Conservation (phyloP, 2,329 filamentous ascomycete genomes). For the Myrmaecium sp. region DNA sequence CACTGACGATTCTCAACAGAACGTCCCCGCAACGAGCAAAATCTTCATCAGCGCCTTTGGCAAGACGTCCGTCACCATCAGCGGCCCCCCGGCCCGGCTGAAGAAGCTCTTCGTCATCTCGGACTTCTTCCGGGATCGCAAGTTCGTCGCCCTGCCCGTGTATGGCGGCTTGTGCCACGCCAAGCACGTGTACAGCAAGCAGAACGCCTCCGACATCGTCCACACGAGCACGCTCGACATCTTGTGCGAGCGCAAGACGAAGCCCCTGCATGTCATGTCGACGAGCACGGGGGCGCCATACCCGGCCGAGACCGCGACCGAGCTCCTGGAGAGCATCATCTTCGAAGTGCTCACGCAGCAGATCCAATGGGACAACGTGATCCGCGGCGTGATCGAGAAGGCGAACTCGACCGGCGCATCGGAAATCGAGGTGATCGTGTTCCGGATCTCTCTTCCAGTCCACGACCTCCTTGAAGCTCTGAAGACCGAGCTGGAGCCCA, state of each 20-base stretch:
- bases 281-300: constrained; percentile 15
- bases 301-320: constrained; percentile 8
- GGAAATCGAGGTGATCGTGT: constrained; percentile 6
- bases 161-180: constrained; percentile 15
- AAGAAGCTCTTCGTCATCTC: constrained; percentile 10
- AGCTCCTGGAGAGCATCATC: constrained; percentile 8
- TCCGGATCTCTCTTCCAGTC: constrained; percentile 9
- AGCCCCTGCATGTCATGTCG: constrained; percentile 15
- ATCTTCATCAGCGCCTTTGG: constrained; percentile 14
- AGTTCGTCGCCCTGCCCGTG: constrained; percentile 10
- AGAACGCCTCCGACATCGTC: constrained; percentile 14
- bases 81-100: constrained; percentile 14
- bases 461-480: constrained; percentile 8
- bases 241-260: not conserved
- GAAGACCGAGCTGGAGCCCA: constrained; percentile 1
- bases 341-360: constrained; percentile 10
- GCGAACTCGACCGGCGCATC: constrained; percentile 1
- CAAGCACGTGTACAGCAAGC: constrained; percentile 10
- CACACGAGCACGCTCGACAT: constrained; percentile 2
- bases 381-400: constrained; percentile 8
- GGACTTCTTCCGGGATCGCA: constrained; percentile 8
- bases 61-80: constrained; percentile 13
- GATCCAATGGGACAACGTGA: constrained; percentile 12
- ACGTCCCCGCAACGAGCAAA: constrained; percentile 8
- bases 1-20: constrained; percentile 1